Conservation (phyloP, 345 rosid species). For the Eucalyptus cloeziana region DNA sequence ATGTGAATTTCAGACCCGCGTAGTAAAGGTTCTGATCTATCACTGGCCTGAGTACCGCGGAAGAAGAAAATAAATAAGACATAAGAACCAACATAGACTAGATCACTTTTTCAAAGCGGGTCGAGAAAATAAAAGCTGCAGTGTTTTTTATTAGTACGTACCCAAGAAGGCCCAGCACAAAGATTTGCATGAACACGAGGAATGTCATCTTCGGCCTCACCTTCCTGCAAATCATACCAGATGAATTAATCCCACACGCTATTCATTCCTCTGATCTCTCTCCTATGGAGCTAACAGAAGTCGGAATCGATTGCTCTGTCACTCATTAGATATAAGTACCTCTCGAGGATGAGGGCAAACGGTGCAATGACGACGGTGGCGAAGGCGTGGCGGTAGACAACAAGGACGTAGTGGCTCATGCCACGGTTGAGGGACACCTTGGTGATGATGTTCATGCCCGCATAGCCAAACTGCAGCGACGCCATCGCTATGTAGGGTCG, state of each 20-base stretch:
- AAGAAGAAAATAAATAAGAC: background rate
- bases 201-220: constrained; percentile 71
- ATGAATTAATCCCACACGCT: background rate
- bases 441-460: constrained; percentile 88
- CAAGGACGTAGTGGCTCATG: constrained; percentile 70
- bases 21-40: constrained; percentile 92
- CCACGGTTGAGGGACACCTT: constrained; percentile 74
- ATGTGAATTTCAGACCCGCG: constrained; percentile 75
- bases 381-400: constrained; percentile 59
- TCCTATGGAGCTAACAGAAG: background rate
- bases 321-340: constrained; percentile 6
- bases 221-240: constrained; percentile 32
- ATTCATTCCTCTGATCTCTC: background rate
- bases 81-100: background rate
- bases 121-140: background rate
- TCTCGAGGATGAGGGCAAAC: constrained; percentile 47
- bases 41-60: constrained; percentile 49
- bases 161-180: constrained; percentile 89
- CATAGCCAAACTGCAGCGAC: constrained; percentile 83
- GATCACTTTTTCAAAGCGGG: background rate
- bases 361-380: constrained; percentile 61
- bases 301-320: background rate
- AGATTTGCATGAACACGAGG: constrained; percentile 63
- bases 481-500: constrained; percentile 89
- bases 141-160: constrained; percentile 2